phyloP scores from a whole-genome alignment of 148 eudicot genomes.

The Euryodendron excelsum region DNA sequence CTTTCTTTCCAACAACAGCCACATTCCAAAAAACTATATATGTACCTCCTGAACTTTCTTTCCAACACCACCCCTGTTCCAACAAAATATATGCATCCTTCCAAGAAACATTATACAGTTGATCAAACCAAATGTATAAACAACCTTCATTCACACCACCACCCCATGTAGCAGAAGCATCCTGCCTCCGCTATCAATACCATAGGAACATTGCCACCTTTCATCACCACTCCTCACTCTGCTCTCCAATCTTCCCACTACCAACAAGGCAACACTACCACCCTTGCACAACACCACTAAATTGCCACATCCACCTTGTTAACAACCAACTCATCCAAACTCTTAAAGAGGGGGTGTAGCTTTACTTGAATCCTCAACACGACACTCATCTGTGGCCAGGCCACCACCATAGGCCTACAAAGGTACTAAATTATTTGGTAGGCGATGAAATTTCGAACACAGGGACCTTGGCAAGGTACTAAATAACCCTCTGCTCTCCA shows the following conservation, averaged over 20 bases:
- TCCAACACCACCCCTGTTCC: neutral
- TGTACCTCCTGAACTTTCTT: neutral
- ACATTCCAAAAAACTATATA: no score
- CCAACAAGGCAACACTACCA: neutral
- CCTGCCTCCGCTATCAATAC: neutral
- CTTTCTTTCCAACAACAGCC: no score
- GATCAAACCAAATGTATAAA: neutral
- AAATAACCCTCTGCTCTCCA: no score
- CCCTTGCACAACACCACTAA: neutral
- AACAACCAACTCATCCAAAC: neutral
- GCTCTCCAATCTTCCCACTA: neutral
- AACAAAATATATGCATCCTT: neutral
- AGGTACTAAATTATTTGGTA: no score
- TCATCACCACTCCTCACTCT: neutral
- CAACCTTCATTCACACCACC: neutral
- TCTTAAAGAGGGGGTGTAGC: neutral
- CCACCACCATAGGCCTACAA: no score
- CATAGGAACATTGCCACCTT: neutral
- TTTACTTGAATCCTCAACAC: neutral
- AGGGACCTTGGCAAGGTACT: no score
- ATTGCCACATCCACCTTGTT: neutral
- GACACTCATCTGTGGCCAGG: neutral
- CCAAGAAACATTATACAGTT: neutral
- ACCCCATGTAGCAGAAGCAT: neutral
- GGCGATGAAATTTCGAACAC: no score